phyloP scores from a whole-genome alignment of 192 early-diverging fungal genomes.

The Podila verticillata region DNA sequence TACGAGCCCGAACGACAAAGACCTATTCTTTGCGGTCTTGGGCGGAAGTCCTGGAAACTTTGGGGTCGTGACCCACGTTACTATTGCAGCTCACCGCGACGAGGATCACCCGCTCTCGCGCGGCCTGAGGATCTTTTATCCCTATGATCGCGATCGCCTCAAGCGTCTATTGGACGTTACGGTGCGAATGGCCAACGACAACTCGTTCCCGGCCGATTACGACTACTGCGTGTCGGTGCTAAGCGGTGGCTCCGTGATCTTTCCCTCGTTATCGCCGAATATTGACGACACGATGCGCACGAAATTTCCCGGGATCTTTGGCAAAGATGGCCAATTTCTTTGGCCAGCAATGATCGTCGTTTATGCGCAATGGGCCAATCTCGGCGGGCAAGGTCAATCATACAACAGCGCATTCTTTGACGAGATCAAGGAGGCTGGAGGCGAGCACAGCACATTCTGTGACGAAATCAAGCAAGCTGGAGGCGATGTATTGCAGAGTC shows the following conservation, averaged over 20 bases:
- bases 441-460: neutral
- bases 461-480: too few relatives aligned
- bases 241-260: neutral
- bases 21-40: slow-evolving; percentile 33
- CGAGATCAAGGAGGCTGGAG: slow-evolving; percentile 5
- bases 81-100: slow-evolving; percentile 18
- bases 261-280: too few relatives aligned
- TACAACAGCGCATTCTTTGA: neutral
- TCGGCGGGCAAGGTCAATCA: neutral
- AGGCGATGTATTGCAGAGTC: too few relatives aligned
- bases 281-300: too few relatives aligned
- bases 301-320: too few relatives aligned
- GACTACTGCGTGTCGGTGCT: slow-evolving; percentile 16
- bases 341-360: neutral
- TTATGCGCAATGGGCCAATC: slow-evolving; percentile 16
- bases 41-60: too few relatives aligned
- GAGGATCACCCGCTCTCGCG: slow-evolving; percentile 37
- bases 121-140: slow-evolving; percentile 15
- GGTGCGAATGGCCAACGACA: neutral
- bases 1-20: slow-evolving; percentile 3
- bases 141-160: slow-evolving; percentile 1
- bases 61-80: slow-evolving; percentile 22
- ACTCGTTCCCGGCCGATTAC: slow-evolving; percentile 13
- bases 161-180: slow-evolving; percentile 27
- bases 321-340: too few relatives aligned